These are phyloP conservation scores for Colletotrichum sidae DNA, from an alignment of 2,329 filamentous ascomycete genomes.

Conservation along the genomic window DNA sequence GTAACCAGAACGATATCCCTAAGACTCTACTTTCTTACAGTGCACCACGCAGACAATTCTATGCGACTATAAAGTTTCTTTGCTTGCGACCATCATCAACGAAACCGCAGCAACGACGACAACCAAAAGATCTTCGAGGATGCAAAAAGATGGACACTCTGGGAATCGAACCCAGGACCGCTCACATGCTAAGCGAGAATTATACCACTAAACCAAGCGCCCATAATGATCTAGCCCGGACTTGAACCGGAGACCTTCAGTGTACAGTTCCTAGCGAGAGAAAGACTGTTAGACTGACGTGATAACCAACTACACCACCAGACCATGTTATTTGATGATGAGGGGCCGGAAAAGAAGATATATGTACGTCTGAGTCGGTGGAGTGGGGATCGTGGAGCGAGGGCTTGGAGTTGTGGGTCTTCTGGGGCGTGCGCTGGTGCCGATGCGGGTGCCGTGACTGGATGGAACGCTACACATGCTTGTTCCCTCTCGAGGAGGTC, in stretches of 20 bases:
- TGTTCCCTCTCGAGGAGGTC: too few relatives aligned
- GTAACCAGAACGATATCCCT: too few relatives aligned
- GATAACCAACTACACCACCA: constrained; percentile 58
- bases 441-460: too few relatives aligned
- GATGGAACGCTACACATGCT: too few relatives aligned
- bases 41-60: not conserved
- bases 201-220: constrained; percentile 27
- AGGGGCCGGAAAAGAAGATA: not conserved
- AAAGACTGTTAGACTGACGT: constrained; percentile 58
- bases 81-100: not conserved
- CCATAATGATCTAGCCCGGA: constrained; percentile 27
- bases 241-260: constrained; percentile 38
- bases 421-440: too few relatives aligned
- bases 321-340: constrained; percentile 18
- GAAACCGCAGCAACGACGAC: not conserved
- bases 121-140: not conserved
- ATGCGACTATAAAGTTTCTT: not conserved
- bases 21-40: not conserved
- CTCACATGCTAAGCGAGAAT: constrained; percentile 26
- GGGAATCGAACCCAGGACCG: constrained; percentile 27
- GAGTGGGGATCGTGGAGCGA: constrained; percentile 10
- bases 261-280: not conserved
- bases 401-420: not conserved
- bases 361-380: not conserved
- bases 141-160: constrained; percentile 12